phyloP scores from a whole-genome alignment of 768 basidiomycete genomes.

The Crassisporium funariophilum region DNA sequence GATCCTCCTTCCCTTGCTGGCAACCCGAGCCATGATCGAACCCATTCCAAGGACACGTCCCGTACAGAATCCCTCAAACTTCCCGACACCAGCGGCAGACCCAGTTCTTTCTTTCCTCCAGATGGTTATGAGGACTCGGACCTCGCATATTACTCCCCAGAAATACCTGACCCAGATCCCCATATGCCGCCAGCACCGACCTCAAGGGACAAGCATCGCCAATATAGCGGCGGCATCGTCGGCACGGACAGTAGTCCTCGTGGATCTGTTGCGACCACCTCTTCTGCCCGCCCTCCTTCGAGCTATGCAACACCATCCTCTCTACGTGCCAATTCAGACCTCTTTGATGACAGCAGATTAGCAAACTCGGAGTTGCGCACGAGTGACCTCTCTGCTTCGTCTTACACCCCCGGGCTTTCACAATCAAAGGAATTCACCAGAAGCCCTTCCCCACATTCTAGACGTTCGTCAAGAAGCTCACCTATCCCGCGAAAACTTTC shows the following conservation, averaged over 20 bases:
- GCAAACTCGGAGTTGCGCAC: slow-evolving; percentile 32
- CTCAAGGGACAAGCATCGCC: slow-evolving; percentile 11
- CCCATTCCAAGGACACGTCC: slow-evolving; percentile 19
- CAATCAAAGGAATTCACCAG: slow-evolving; percentile 26
- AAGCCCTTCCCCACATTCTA: slow-evolving; percentile 31
- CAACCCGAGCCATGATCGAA: slow-evolving; percentile 32
- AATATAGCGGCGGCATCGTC: slow-evolving; percentile 13
- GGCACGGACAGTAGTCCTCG: slow-evolving; percentile 22
- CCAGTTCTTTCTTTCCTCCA: slow-evolving; percentile 25
- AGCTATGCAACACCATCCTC: slow-evolving; percentile 35
- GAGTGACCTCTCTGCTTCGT: slow-evolving; percentile 34
- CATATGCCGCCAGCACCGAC: slow-evolving; percentile 22
- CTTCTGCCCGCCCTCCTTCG: slow-evolving; percentile 31
- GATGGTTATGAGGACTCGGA: slow-evolving; percentile 29
- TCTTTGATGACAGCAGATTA: slow-evolving; percentile 34
- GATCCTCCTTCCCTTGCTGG: slow-evolving; percentile 14
- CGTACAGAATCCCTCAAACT: slow-evolving; percentile 36
- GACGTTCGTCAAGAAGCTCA: slow-evolving; percentile 34
- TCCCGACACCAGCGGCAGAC: slow-evolving; percentile 29
- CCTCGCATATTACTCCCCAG: slow-evolving; percentile 32
- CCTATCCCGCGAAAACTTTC: slow-evolving; percentile 22
- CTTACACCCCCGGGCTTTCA: slow-evolving; percentile 28
- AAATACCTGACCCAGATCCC: slow-evolving; percentile 11
- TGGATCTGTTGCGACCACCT: slow-evolving; percentile 25
- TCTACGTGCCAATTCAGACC: slow-evolving; percentile 31